Conservation (phyloP, 768 basidiomycete genomes). For the Suillus subalutaceus region DNA sequence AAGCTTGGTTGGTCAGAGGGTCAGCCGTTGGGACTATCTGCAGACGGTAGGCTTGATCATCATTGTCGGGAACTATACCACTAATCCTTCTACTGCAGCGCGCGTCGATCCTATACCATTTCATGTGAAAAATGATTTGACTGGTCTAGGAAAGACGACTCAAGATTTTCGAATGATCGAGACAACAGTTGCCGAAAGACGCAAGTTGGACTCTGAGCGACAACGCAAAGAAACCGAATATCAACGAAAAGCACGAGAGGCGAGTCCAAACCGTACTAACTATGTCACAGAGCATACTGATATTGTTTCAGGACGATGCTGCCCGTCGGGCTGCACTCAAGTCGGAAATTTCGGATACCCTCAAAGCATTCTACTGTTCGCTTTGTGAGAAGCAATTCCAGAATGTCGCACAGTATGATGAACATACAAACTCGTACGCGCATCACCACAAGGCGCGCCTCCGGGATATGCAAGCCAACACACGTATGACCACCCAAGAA, state of each 20-base stretch:
- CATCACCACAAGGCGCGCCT: conserved; percentile 85
- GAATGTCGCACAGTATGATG: conserved; percentile 85
- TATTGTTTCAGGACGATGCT: conserved; percentile 52
- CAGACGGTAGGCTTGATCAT: conserved; percentile 56
- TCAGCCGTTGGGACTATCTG: conserved; percentile 73
- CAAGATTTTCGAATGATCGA: conserved; percentile 87
- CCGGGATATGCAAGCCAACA: conserved; percentile 81
- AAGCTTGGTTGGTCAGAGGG: conserved; percentile 87
- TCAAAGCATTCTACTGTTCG: conserved; percentile 77
- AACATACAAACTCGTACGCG: conserved; percentile 88
- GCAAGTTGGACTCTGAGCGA: conserved; percentile 79
- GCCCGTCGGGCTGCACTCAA: conserved; percentile 68
- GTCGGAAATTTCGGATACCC: conserved; percentile 66
- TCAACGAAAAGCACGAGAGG: conserved; percentile 75
- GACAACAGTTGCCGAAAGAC: conserved; percentile 82
- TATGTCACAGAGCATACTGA: conserved; percentile 9
- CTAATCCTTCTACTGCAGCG: conserved; percentile 43
- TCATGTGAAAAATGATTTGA: conserved; percentile 74
- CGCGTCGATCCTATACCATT: conserved; percentile 86
- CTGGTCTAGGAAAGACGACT: conserved; percentile 76
- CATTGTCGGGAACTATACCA: neutral
- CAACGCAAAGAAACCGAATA: conserved; percentile 80
- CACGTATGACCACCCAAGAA: conserved; percentile 63
- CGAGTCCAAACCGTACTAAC: conserved; percentile 28
- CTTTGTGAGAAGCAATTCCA: conserved; percentile 89